Base-by-base conservation (phyloP, 768 basidiomycete species). In the Mycena galopus region DNA sequence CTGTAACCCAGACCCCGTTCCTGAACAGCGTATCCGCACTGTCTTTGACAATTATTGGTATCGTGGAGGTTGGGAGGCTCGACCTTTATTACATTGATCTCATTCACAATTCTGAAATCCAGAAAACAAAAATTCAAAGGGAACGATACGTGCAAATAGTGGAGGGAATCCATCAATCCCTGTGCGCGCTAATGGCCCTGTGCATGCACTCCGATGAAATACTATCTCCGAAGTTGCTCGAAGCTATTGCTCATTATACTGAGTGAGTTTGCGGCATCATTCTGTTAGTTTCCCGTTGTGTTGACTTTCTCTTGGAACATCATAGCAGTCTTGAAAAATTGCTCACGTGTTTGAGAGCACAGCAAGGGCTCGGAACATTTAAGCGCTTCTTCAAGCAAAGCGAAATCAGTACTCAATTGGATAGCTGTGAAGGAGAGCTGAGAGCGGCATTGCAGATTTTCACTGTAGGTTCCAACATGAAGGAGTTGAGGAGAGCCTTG, bases 311-410 rank as follows among this genome's bases (percentile, higher is more conserved):
- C 10, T 21, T 2, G 23, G n/a, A n/a, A n/a, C n/a, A n/a, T n/a
- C n/a, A n/a, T n/a, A 66, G 65, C 16, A 66, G 25, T 30, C 65
- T 66, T 11, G 35, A 56, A 19, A 56, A 29, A 37, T 44, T 66
- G 11, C 21, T 42, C 23, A 9, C 32, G 21, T 65, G 50, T 37
- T 47, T 65, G 10, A 25, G 30, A 25, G 30, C 63, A 4, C 50
- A 65, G 39, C 50, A 27, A 29, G 63, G 37, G 25, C 50, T 65
- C 9, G 63, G 63, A 17, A 51, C 17, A 27, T 17, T 65, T 50
- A 65, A 65, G 33, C 17, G 63, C 0, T 12, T 66, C 33, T 57
- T 66, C 25, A 66, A 66, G 55, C 65, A 56, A 21, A 66, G 35
- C 35, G 65, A 66, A 57, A 56, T 66, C 8, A 30, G 25, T 3